Conservation (phyloP, 129 eudicot species). For the Ambrosia artemisiifolia region DNA sequence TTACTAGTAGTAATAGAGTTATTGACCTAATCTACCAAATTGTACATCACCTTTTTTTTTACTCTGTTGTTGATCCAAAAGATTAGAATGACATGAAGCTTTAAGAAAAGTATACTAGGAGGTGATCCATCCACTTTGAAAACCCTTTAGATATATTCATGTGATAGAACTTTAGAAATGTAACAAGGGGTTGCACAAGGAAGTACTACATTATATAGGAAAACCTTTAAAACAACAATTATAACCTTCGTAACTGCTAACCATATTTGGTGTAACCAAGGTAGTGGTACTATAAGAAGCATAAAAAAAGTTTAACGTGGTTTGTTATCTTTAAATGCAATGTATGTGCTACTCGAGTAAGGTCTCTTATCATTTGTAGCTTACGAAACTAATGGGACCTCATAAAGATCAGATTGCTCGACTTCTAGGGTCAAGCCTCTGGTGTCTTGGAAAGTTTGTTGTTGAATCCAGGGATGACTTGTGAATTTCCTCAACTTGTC, state of each 20-base stretch:
- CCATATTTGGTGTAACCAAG: neutral
- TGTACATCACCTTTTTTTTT: no score
- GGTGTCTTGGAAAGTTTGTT: neutral
- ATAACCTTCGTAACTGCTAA: neutral
- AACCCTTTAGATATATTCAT: neutral
- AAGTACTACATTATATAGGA: neutral
- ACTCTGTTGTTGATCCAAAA: no score
- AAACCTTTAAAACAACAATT: neutral
- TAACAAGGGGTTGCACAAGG: neutral
- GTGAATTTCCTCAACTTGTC: neutral
- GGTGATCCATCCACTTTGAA: neutral
- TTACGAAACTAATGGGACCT: neutral
- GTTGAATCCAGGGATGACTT: neutral
- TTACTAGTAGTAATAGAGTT: no score
- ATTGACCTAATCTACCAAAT: no score
- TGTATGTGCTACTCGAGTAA: neutral
- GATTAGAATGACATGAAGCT: no score
- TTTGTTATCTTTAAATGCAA: neutral
- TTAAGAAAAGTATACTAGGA: conserved; percentile 26
- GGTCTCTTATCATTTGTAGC: neutral
- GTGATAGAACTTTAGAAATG: conserved; percentile 42
- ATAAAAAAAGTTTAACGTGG: neutral
- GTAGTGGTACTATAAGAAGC: neutral
- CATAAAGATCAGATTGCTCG: neutral
- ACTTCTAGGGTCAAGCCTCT: neutral